A percentile compares a stretch with the other conserved stretches of the same genome.
These are phyloP conservation scores for Maudiozyma humilis DNA, from an alignment of 1,139 yeast species.

Conservation along the genomic window DNA sequence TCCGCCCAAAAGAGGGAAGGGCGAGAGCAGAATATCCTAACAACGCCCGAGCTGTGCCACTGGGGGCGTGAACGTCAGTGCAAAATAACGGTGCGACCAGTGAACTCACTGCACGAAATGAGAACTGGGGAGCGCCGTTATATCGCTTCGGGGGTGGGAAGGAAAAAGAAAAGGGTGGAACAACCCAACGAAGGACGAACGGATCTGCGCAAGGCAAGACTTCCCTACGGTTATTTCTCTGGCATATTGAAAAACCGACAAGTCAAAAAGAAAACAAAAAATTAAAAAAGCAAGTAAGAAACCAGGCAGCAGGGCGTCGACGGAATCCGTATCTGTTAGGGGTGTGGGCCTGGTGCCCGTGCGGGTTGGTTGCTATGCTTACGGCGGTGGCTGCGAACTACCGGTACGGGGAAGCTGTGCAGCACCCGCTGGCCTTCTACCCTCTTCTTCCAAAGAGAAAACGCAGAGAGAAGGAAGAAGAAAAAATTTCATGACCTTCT, in stretches of 20 bases:
- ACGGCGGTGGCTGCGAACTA: background rate
- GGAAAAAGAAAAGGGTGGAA: background rate
- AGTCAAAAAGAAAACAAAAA: too few species aligned
- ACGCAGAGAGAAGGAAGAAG: background rate
- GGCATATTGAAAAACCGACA: background rate
- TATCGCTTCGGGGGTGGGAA: background rate
- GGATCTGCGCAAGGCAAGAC: background rate
- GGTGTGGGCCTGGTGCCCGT: too few species aligned
- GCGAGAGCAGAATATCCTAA: too few species aligned
- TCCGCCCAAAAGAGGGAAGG: too few species aligned
- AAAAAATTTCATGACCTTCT: too few species aligned
- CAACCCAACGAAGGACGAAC: background rate
- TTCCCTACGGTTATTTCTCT: background rate
- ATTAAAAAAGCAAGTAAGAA: background rate
- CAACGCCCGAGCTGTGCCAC: too few species aligned
- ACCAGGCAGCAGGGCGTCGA: background rate
- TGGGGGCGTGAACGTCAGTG: too few species aligned
- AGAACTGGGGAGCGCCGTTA: background rate
- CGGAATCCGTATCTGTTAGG: background rate
- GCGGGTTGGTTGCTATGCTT: background rate
- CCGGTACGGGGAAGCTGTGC: too few species aligned
- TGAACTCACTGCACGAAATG: background rate
- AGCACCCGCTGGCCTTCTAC: too few species aligned
- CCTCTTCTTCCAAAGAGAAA: background rate
- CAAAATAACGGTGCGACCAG: too few species aligned